A percentile compares a stretch with the other conserved stretches of the same genome.
These are phyloP conservation scores for Penicillium carneum DNA, from an alignment of 2,329 filamentous ascomycete genomes.

Conservation along the genomic window DNA sequence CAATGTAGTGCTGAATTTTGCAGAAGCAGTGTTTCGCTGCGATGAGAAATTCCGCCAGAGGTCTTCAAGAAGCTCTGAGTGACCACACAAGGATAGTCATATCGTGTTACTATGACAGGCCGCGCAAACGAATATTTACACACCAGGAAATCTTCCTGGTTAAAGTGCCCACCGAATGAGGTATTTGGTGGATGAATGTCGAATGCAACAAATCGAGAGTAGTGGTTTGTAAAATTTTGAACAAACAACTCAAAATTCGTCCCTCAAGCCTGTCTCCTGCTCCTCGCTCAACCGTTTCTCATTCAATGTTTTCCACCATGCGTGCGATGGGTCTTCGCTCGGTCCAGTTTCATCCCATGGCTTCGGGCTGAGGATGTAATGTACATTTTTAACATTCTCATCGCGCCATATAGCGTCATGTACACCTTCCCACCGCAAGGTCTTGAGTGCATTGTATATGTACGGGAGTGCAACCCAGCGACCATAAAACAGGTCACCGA, in stretches of 20 bases:
- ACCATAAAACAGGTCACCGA: slow-evolving; percentile 64
- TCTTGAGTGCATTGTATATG: slow-evolving; percentile 61
- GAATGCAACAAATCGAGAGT: too few relatives aligned
- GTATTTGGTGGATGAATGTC: too few relatives aligned
- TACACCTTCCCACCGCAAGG: slow-evolving; percentile 57
- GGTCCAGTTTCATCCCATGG: slow-evolving; percentile 64
- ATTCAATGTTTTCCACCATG: neutral
- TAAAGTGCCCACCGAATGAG: too few relatives aligned
- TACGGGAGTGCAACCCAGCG: slow-evolving; percentile 68
- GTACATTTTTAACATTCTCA: slow-evolving; percentile 67
- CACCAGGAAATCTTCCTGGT: too few relatives aligned
- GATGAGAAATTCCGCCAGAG: too few relatives aligned
- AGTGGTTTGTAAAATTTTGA: too few relatives aligned
- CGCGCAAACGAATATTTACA: too few relatives aligned
- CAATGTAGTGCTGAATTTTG: too few relatives aligned
- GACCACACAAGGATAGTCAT: too few relatives aligned
- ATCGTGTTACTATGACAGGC: too few relatives aligned
- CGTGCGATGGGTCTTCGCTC: neutral
- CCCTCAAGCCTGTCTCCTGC: neutral
- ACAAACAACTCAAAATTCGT: neutral
- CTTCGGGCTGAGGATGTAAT: slow-evolving; percentile 68
- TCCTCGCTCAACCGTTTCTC: neutral
- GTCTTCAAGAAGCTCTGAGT: too few relatives aligned
- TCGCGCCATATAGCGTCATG: slow-evolving; percentile 68
- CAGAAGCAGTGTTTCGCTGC: too few relatives aligned